A percentile compares a stretch with the other conserved stretches of the same genome.
phyloP scores from a whole-genome alignment of 345 rosid species.

The Dipteronia sinensis region DNA sequence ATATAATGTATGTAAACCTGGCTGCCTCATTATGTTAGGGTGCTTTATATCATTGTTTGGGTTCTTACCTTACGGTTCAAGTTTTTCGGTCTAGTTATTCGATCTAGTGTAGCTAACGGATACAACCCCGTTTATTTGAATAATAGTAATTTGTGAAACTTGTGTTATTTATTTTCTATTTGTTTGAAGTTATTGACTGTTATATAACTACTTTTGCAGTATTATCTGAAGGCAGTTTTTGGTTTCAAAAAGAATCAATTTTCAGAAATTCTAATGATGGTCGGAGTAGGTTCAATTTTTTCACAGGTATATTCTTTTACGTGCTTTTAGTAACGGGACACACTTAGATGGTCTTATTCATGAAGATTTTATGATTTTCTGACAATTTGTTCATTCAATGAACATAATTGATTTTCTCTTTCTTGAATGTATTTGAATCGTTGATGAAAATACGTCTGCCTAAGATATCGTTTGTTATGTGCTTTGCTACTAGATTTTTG shows the following conservation, averaged over 20 bases:
- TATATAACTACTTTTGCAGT: slow-evolving; percentile 25
- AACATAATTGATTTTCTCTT: not conserved
- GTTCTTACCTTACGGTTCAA: no score
- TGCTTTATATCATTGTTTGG: no score
- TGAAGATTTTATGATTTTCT: not conserved
- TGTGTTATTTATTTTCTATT: not conserved
- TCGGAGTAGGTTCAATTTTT: slow-evolving; percentile 47
- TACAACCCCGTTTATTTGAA: not conserved
- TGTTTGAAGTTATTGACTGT: slow-evolving; percentile 11
- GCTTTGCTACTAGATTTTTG: slow-evolving; percentile 37
- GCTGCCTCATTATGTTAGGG: not conserved
- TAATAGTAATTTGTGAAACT: not conserved
- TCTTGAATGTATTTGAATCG: not conserved
- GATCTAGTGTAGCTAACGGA: no score
- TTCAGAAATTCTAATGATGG: slow-evolving; percentile 53
- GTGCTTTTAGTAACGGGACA: not conserved
- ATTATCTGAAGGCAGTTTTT: slow-evolving; percentile 46
- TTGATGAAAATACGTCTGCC: not conserved
- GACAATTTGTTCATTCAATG: not conserved
- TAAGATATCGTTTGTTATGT: not conserved
- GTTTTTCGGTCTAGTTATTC: no score
- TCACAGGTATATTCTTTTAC: slow-evolving; percentile 44
- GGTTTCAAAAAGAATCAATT: slow-evolving; percentile 52
- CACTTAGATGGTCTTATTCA: not conserved
- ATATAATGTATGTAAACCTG: not conserved